Evolutionary conservation across 108 stramenopile genomes (phyloP).

Genomic region (Conticribra weissflogii): DNA sequence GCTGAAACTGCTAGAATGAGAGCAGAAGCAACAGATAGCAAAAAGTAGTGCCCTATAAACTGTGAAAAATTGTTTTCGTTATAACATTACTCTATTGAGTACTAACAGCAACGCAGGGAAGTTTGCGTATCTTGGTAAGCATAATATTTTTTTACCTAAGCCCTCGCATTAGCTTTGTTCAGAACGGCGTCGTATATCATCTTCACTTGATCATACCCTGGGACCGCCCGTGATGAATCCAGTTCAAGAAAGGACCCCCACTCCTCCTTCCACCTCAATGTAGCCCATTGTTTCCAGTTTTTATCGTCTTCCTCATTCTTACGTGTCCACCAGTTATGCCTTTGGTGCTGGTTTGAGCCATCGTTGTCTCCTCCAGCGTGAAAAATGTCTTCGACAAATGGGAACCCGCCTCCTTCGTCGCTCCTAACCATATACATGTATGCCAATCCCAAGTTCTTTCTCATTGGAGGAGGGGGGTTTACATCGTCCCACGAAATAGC

Average conservation of each 20-base stretch:
- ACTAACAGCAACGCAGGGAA: too few species aligned
- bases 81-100: too few species aligned
- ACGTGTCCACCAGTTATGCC: constrained; percentile 36
- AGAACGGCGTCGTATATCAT: constrained; percentile 50
- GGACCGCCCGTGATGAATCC: constrained; percentile 37
- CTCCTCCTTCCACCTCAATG: constrained; percentile 34
- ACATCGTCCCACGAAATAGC: constrained; percentile 39
- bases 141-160: neutral
- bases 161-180: neutral
- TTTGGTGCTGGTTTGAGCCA: neutral
- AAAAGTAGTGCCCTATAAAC: too few species aligned
- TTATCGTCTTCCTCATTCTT: constrained; percentile 6
- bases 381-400: constrained; percentile 37
- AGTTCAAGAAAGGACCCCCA: constrained; percentile 48
- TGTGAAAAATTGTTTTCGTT: too few species aligned
- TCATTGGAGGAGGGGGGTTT: constrained; percentile 14
- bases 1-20: constrained; percentile 48
- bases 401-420: constrained; percentile 33
- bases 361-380: neutral
- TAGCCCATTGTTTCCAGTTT: constrained; percentile 54
- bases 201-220: constrained; percentile 41
- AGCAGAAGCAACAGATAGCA: constrained; percentile 49
- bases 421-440: constrained; percentile 57
- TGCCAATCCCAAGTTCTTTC: constrained; percentile 67
- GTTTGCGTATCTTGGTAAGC: too few species aligned